These are phyloP conservation scores for Zygoascus tannicola DNA, from an alignment of 805 yeast genomes.

Conservation along the genomic window DNA sequence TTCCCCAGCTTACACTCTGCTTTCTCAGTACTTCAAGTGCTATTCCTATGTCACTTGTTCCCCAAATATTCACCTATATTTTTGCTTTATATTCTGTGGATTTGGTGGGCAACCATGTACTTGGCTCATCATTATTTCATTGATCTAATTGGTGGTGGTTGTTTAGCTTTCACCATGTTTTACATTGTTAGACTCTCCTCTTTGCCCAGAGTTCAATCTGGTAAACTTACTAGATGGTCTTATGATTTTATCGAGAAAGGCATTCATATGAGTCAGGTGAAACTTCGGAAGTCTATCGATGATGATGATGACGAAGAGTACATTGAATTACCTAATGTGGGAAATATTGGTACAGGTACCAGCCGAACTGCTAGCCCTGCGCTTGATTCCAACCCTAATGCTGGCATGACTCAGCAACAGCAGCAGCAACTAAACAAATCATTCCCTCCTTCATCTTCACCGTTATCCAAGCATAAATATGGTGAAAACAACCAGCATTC, in stretches of 20 bases:
- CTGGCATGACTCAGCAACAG: constrained; percentile 1
- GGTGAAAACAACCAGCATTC: not conserved
- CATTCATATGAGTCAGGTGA: constrained; percentile 12
- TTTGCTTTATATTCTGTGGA: constrained; percentile 75
- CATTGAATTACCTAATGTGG: constrained; percentile 18
- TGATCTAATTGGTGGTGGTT: constrained; percentile 89
- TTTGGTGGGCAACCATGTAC: constrained; percentile 99
- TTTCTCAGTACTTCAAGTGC: constrained; percentile 86
- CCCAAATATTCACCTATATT: constrained; percentile 61
- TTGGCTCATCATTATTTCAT: constrained; percentile 93
- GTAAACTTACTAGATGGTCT: constrained; percentile 34
- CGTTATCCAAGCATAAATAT: not conserved
- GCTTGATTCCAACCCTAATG: not conserved
- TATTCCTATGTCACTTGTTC: constrained; percentile 74
- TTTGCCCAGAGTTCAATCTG: constrained; percentile 44
- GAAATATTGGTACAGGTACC: not conserved
- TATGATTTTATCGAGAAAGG: constrained; percentile 33
- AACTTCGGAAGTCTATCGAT: constrained; percentile 21
- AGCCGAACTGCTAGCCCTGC: not conserved
- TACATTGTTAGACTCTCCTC: constrained; percentile 52
- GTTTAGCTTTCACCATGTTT: constrained; percentile 64
- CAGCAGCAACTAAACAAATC: not conserved
- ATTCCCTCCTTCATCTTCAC: constrained; percentile 1
- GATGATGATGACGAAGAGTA: constrained; percentile 13
- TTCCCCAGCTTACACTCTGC: constrained; percentile 82